Evolutionary conservation across 176 grass and related monocot species (phyloP).

Genomic region (Puya raimondii): DNA sequence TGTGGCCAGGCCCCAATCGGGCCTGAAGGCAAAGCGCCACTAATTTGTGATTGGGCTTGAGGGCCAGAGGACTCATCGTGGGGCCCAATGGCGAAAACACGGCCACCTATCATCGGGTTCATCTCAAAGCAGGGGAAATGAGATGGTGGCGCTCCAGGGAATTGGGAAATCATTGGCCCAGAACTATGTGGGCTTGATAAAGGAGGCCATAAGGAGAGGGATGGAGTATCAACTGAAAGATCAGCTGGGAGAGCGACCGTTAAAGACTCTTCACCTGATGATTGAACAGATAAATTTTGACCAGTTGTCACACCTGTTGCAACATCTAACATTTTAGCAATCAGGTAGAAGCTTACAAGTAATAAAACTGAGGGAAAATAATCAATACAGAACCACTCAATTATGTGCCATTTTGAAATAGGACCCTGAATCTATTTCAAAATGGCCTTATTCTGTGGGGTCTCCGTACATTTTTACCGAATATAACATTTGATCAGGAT

Average conservation of each 20-base stretch:
- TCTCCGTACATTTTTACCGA: too few relatives aligned
- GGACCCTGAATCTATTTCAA: too few relatives aligned
- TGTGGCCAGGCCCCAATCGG: slow-evolving; percentile 65
- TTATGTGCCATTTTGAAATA: too few relatives aligned
- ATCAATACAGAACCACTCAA: too few relatives aligned
- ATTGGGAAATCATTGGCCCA: slow-evolving; percentile 70
- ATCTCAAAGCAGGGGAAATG: slow-evolving; percentile 91
- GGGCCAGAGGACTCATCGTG: slow-evolving; percentile 59
- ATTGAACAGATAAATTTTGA: slow-evolving; percentile 31
- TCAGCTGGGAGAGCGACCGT: slow-evolving; percentile 89
- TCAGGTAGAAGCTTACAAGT: neutral
- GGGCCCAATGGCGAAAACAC: slow-evolving; percentile 70
- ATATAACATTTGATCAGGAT: too few relatives aligned
- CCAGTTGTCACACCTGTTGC: slow-evolving; percentile 22
- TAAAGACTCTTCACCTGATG: slow-evolving; percentile 52
- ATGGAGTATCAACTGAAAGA: slow-evolving; percentile 82
- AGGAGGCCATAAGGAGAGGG: slow-evolving; percentile 69
- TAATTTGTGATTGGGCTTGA: slow-evolving; percentile 69
- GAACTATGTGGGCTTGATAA: slow-evolving; percentile 69
- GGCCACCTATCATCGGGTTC: slow-evolving; percentile 62
- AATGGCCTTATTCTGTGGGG: too few relatives aligned
- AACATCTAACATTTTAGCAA: slow-evolving; percentile 4
- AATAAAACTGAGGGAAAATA: neutral
- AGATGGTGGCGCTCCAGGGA: slow-evolving; percentile 56
- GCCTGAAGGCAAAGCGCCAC: slow-evolving; percentile 40